Percentiles rank a stretch among this genome's conserved stretches.
These are phyloP conservation scores for Skeletonema marinoi DNA, from an alignment of 108 stramenopile genomes.

Conservation along the genomic window DNA sequence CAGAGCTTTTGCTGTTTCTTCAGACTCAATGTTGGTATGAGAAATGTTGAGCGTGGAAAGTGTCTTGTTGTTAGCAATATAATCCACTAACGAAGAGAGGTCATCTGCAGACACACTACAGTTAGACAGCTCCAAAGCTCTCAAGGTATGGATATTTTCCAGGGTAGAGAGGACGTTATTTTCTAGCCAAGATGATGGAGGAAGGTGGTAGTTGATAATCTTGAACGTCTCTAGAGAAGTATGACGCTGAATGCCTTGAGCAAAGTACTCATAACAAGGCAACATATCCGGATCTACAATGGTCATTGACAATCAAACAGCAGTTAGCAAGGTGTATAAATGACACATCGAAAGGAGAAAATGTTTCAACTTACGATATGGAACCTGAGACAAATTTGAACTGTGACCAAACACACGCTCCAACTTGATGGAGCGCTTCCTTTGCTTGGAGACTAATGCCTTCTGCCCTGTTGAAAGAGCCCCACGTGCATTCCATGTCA, in stretches of 20 bases:
- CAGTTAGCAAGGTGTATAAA: background rate
- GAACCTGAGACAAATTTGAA: constrained; percentile 7
- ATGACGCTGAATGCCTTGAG: background rate
- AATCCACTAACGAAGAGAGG: background rate
- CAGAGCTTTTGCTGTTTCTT: background rate
- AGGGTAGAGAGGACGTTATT: background rate
- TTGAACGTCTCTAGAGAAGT: background rate
- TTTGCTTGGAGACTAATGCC: background rate
- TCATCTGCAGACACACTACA: background rate
- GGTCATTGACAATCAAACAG: background rate
- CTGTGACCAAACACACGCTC: background rate
- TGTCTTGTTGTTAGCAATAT: background rate
- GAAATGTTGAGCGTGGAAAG: background rate
- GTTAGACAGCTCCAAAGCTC: background rate
- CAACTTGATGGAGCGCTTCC: background rate
- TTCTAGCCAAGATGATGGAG: background rate
- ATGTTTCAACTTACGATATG: constrained; percentile 6
- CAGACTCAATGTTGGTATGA: background rate
- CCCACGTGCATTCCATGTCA: background rate
- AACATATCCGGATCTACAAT: constrained; percentile 10
- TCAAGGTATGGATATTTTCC: background rate
- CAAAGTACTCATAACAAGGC: constrained; percentile 23
- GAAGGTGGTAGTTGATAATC: background rate
- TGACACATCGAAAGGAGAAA: background rate
- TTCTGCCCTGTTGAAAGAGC: background rate